These are phyloP conservation scores for Cutaneotrichosporon daszewskae DNA, from an alignment of 1,284 basidiomycete species.

Conservation along the genomic window DNA sequence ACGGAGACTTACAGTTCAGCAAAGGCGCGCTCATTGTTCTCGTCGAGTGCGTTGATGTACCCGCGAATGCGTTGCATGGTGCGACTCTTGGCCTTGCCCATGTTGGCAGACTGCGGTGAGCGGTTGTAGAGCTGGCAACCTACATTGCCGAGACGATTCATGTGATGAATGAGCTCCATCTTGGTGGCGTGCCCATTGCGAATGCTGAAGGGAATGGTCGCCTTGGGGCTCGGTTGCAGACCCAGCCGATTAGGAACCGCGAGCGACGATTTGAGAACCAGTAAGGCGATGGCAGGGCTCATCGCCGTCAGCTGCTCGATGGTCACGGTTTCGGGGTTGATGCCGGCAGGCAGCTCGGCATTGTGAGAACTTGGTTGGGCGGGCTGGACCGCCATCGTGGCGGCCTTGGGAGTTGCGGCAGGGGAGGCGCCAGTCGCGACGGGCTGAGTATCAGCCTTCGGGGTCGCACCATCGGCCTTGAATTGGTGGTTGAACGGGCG, in stretches of 20 bases:
- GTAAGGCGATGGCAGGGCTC: constrained; percentile 1
- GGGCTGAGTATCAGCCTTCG: background rate
- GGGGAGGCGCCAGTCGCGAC: background rate
- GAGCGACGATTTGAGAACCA: constrained; percentile 1
- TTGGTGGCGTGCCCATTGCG: constrained; percentile 1
- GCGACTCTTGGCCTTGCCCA: constrained; percentile 2
- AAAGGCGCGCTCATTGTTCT: constrained; percentile 9
- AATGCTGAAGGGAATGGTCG: background rate
- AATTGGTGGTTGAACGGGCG: background rate
- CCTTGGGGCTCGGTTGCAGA: too few species aligned
- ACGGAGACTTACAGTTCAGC: constrained; percentile 2
- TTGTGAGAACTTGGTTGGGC: background rate
- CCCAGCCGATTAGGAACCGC: background rate
- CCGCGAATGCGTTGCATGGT: constrained; percentile 6
- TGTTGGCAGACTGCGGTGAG: constrained; percentile 1
- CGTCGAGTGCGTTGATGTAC: constrained; percentile 8
- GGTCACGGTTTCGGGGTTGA: constrained; percentile 6
- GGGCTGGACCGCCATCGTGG: background rate
- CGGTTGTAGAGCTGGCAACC: background rate
- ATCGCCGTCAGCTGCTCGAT: constrained; percentile 2
- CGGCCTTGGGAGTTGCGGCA: background rate
- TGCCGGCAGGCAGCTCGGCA: background rate
- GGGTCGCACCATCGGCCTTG: background rate
- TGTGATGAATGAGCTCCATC: constrained; percentile 5
- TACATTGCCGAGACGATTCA: constrained; percentile 1